These are phyloP conservation scores for Gentiana dahurica DNA, from an alignment of 257 asterid genomes.

Conservation along the genomic window DNA sequence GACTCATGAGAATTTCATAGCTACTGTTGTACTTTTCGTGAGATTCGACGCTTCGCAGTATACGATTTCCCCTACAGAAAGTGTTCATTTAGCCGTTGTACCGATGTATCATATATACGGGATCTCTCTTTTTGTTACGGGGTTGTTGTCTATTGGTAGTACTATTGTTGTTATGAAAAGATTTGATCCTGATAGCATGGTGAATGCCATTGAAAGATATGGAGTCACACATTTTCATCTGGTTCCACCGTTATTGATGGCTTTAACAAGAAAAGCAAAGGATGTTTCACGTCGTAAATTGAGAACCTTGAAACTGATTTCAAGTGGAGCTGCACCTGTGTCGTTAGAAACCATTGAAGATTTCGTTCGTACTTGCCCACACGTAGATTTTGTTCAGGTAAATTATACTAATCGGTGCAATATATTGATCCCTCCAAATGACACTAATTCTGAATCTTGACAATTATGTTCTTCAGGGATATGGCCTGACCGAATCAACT, in stretches of 20 bases:
- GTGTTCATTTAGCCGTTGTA: slow-evolving; percentile 46
- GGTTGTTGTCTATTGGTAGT: slow-evolving; percentile 61
- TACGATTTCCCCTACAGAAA: slow-evolving; percentile 27
- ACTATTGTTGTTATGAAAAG: slow-evolving; percentile 50
- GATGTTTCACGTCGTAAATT: slow-evolving; percentile 16
- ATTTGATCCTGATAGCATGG: slow-evolving; percentile 57
- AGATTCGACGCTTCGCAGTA: slow-evolving; percentile 59
- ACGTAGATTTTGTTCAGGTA: slow-evolving; percentile 81
- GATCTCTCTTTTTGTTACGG: slow-evolving; percentile 51
- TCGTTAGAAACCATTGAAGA: slow-evolving; percentile 35
- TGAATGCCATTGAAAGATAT: slow-evolving; percentile 44
- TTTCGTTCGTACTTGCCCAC: slow-evolving; percentile 43
- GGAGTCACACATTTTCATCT: slow-evolving; percentile 54
- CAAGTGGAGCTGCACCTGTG: slow-evolving; percentile 75
- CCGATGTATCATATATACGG: slow-evolving; percentile 88
- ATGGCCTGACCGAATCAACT: slow-evolving; percentile 82
- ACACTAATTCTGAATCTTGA: too few species aligned
- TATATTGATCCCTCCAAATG: too few species aligned
- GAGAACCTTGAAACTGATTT: slow-evolving; percentile 61
- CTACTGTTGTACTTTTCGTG: slow-evolving; percentile 47
- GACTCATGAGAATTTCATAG: slow-evolving; percentile 63
- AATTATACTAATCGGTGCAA: background rate
- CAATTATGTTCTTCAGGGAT: slow-evolving; percentile 39
- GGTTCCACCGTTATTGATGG: slow-evolving; percentile 56
- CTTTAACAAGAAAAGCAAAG: slow-evolving; percentile 44